Base-by-base conservation (phyloP, 1,139 yeast genomes). In the Geotrichum aggregatum region DNA sequence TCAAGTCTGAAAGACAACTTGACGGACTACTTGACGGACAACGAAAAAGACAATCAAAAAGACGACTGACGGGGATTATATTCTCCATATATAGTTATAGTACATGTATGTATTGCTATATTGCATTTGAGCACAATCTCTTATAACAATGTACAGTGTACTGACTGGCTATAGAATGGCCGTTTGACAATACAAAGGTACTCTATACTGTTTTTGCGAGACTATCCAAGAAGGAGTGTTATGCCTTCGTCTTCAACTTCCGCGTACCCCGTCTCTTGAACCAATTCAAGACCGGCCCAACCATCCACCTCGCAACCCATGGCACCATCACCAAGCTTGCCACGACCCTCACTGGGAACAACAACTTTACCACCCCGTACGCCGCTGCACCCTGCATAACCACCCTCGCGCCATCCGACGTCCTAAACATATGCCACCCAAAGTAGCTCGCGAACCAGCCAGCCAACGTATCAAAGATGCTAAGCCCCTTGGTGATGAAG, bases 311-410 rank as follows among this genome's bases (percentile, higher is more conserved):
- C 7, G 50, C 50, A 18, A 47, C 39, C 38, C 43, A 33, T 2
- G 50, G 50, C 41, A 22, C 33, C 19, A 19, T 8, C 2, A 28
- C 19, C 13, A 47, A 14, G n/a, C 39, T 21, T 11, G 21, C 33
- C 13, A 21, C 45, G 10, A 47, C 22, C 31, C 50, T 19, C 11
- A 47, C 6, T 7, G 50, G 50, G 11, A 47, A 36, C 33, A 47
- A 11, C 35, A 47, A 24, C 31, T 47, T 47, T 22, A 43, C 39
- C 4, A 40, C 35, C 2, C 40, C 43, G 21, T 47, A 47, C 3
- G 50, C 50, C 2, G 50, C 38, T 5, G 34, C 50, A 2, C 44
- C 50, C 26, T 47, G 50, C 30, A 40, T 31, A 2, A 47, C 31
- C 6, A 39, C 7, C 21, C 44, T 39, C 6, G 40, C 45, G 3